These are phyloP conservation scores for Scutellaria barbata DNA, from an alignment of 257 asterid genomes.

Conservation along the genomic window DNA sequence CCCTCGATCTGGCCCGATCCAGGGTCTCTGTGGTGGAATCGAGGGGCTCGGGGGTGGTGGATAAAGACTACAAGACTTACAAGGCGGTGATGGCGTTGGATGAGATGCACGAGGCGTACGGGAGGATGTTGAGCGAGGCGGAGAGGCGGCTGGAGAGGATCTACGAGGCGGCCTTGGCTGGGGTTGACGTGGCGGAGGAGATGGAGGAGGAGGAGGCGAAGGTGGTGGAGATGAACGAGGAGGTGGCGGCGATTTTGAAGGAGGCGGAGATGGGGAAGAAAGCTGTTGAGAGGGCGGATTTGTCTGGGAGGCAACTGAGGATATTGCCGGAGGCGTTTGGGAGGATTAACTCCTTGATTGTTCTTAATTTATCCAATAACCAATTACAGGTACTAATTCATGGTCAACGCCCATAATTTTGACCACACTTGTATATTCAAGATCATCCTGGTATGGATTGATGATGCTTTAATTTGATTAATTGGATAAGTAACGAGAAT, in stretches of 20 bases:
- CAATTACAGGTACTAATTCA: conserved; percentile 61
- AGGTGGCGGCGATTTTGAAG: conserved; percentile 46
- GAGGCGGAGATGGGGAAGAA: conserved; percentile 62
- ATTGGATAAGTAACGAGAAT: too few species aligned
- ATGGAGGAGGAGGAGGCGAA: conserved; percentile 31
- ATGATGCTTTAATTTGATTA: too few species aligned
- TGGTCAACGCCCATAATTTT: too few species aligned
- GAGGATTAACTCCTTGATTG: conserved; percentile 54
- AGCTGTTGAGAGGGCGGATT: conserved; percentile 62
- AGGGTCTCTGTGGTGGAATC: conserved; percentile 58
- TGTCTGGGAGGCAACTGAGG: conserved; percentile 59
- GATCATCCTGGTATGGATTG: too few species aligned
- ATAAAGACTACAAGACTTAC: conserved; percentile 51
- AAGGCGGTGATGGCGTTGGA: conserved; percentile 75
- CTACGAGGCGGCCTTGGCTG: conserved; percentile 66
- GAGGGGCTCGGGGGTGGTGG: conserved; percentile 38
- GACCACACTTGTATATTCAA: too few species aligned
- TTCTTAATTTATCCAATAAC: conserved; percentile 75
- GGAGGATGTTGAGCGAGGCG: conserved; percentile 76
- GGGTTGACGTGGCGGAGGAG: conserved; percentile 32
- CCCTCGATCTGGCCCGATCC: conserved; percentile 66
- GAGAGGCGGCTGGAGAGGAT: conserved; percentile 76
- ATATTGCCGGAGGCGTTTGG: conserved; percentile 86
- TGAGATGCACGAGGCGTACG: conserved; percentile 83
- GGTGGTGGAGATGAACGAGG: conserved; percentile 47